phyloP scores from a whole-genome alignment of 2,329 filamentous ascomycete species.

The Talaromyces sp. region DNA sequence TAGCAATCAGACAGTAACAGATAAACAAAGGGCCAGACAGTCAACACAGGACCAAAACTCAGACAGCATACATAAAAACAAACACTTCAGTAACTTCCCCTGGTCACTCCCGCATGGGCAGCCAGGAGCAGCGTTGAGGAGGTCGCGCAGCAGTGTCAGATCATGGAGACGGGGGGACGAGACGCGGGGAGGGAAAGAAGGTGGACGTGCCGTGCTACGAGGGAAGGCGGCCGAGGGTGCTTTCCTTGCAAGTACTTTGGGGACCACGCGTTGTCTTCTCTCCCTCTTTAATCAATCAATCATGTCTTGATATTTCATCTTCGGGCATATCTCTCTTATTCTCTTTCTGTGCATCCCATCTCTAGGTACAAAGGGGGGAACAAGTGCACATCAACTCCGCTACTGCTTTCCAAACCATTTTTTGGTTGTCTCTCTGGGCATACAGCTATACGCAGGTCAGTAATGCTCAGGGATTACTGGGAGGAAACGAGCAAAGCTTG shows the following conservation, averaged over 20 bases:
- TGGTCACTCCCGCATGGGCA: slow-evolving; percentile 1
- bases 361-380: background rate
- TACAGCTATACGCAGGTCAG: slow-evolving; percentile 47
- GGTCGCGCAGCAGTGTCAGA: slow-evolving; percentile 1
- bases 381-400: background rate
- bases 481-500: background rate
- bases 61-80: slow-evolving; percentile 11
- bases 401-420: slow-evolving; percentile 46
- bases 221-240: background rate
- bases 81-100: slow-evolving; percentile 11
- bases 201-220: background rate
- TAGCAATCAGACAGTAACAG: slow-evolving; percentile 15
- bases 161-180: background rate
- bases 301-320: background rate
- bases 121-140: background rate
- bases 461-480: background rate
- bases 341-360: slow-evolving; percentile 67
- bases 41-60: slow-evolving; percentile 19
- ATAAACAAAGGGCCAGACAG: slow-evolving; percentile 21
- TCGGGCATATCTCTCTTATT: slow-evolving; percentile 41
- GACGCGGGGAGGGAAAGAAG: background rate
- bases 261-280: background rate
- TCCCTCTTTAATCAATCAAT: background rate
- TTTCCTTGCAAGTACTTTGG: background rate
- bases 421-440: slow-evolving; percentile 63